Conservation (phyloP, 441 rosid genomes). For the Adansonia rubrostipa region DNA sequence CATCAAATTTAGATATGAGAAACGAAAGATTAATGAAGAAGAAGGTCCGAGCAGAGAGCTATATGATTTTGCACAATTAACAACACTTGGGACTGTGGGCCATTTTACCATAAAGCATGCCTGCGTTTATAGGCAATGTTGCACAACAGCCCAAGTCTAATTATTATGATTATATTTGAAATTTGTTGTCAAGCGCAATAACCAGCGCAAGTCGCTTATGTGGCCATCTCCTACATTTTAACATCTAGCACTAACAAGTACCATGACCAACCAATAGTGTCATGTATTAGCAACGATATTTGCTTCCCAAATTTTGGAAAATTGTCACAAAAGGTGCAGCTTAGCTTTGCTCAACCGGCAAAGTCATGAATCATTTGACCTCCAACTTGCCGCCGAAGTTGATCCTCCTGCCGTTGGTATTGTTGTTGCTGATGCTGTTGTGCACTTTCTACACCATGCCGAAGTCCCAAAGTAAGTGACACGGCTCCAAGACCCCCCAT, state of each 20-base stretch:
- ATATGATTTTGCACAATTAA: too few species aligned
- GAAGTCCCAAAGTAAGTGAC: conserved; percentile 63
- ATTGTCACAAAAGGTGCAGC: background rate
- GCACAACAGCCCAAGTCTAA: too few species aligned
- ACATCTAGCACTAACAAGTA: background rate
- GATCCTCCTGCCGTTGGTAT: conserved; percentile 42
- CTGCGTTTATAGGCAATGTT: too few species aligned
- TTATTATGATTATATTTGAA: too few species aligned
- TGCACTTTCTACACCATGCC: conserved; percentile 50
- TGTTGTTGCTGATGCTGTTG: conserved; percentile 45
- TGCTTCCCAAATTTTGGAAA: background rate
- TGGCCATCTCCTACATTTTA: background rate
- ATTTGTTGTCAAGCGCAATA: too few species aligned
- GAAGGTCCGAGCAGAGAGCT: too few species aligned
- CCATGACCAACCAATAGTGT: background rate
- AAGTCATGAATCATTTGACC: conserved; percentile 59
- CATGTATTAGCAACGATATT: background rate
- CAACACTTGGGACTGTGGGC: too few species aligned
- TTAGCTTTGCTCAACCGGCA: conserved; percentile 38
- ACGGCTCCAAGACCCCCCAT: conserved; percentile 50
- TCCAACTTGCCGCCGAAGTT: conserved; percentile 46
- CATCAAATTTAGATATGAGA: too few species aligned
- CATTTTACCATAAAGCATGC: too few species aligned
- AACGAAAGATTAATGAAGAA: too few species aligned
- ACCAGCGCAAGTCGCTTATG: background rate